These are phyloP conservation scores for Pyricularia sp. DNA, from an alignment of 2,329 filamentous ascomycete genomes.

Conservation along the genomic window DNA sequence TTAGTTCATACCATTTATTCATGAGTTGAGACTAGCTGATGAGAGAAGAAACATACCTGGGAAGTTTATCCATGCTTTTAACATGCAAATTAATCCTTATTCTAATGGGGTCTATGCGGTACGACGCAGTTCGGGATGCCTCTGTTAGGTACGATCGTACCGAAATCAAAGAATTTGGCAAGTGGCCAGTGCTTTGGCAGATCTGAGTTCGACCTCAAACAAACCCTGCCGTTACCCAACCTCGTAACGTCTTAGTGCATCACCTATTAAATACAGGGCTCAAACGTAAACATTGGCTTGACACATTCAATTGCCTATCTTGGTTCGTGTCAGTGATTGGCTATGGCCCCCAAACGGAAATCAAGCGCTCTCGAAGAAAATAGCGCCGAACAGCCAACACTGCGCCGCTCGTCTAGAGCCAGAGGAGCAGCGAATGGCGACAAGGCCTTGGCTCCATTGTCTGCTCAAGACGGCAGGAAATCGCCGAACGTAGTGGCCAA, in stretches of 20 bases:
- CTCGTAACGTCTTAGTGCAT: not conserved
- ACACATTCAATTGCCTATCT: not conserved
- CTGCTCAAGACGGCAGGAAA: not conserved
- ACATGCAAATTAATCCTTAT: not conserved
- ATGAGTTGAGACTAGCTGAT: not conserved
- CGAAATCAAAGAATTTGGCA: not conserved
- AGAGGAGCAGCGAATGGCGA: not conserved
- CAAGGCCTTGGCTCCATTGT: not conserved
- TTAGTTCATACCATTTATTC: not conserved
- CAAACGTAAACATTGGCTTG: not conserved
- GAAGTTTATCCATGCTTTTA: not conserved
- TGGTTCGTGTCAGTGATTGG: no score
- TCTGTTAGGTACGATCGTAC: not conserved
- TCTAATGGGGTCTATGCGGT: not conserved
- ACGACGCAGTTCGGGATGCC: not conserved
- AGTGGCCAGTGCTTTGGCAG: not conserved
- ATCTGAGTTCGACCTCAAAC: not conserved
- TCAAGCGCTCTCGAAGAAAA: not conserved
- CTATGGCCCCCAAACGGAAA: conserved; percentile 6
- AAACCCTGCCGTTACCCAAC: not conserved
- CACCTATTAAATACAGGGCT: not conserved
- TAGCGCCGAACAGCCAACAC: not conserved
- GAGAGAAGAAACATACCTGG: not conserved
- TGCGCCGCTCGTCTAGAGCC: not conserved
- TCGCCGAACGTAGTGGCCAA: not conserved